Base-by-base conservation (phyloP, 2,329 filamentous ascomycete genomes). In the Phyllosticta citriasiana region DNA sequence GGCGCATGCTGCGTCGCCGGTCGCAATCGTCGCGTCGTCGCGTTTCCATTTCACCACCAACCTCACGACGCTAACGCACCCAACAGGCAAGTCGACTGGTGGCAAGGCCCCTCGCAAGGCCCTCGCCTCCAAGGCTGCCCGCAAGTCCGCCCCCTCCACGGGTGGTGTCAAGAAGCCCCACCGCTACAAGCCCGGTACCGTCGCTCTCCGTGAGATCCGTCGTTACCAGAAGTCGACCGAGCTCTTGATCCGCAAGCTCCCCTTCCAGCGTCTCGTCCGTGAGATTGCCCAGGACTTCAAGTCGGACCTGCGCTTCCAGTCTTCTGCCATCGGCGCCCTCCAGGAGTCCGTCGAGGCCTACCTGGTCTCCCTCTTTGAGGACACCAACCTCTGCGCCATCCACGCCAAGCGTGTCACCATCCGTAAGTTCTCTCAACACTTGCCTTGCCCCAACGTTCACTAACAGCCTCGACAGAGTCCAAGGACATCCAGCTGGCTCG, bases 61-160 rank as follows among this genome's bases (percentile, higher is more conserved):
- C 58, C 59, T 51, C 54, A 64, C 63, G 22, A 54, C 26, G 62
- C 70, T 74, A 69, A 77, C 72, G 69, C 64, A 63, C 63, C 63
- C 62, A 57, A 76, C 72, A 85, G 84, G 85, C 78, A 88, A 96
- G 81, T 85, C 83, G 75, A 86, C 84, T 76, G 84, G 84, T 85
- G 84, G 84, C 81, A 87, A 87, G 79, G 84, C 84, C 73, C 84
- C 84, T 70, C 83, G 84, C 80, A 99, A 99, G 90, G 92, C 97
- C 86, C 91, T 97, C 75, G 93, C 93, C 72, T 96, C 92, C 84
- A 97, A 97, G 89, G 94, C 93, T 69, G 93, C 94, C 74, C 92
- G 94, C 83, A 99, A 99, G 88, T 91, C 88, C 72, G 93, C 94
- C 65, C 94, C 94, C 71, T 96, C 91, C 66, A 97, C 94, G 77